Percentiles rank a stretch among this genome's conserved stretches.
These are phyloP conservation scores for Trichoderma arundinaceum DNA, from an alignment of 2,329 filamentous ascomycete genomes.

Conservation along the genomic window DNA sequence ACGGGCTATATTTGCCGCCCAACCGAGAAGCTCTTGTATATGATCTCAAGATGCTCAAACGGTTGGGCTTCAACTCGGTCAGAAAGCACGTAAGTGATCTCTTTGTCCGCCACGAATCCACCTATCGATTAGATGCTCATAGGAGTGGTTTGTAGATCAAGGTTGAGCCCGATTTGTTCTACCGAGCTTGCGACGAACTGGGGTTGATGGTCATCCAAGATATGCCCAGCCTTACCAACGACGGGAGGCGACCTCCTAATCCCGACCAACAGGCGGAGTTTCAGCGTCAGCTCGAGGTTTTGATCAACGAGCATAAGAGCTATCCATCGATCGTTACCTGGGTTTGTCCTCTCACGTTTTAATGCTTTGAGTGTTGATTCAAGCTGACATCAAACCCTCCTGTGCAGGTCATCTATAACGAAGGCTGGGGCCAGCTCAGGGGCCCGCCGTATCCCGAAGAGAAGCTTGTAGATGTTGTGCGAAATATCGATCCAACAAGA, in stretches of 20 bases:
- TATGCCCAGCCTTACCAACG: conserved; percentile 65
- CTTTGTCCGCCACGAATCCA: neutral
- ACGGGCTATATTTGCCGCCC: conserved; percentile 69
- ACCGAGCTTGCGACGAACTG: conserved; percentile 69
- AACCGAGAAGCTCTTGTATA: conserved; percentile 70
- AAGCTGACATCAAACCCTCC: neutral
- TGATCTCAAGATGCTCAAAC: conserved; percentile 68
- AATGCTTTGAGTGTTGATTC: neutral
- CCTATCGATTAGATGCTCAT: neutral
- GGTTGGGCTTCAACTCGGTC: conserved; percentile 71
- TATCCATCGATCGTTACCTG: conserved; percentile 70
- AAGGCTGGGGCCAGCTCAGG: conserved; percentile 70
- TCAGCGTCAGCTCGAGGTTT: conserved; percentile 63
- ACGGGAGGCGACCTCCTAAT: conserved; percentile 45
- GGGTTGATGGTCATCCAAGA: conserved; percentile 73
- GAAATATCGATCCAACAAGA: conserved; percentile 65
- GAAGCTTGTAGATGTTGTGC: conserved; percentile 59
- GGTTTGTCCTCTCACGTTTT: conserved; percentile 46
- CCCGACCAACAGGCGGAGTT: conserved; percentile 67
- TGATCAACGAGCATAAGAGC: conserved; percentile 67
- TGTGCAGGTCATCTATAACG: conserved; percentile 68
- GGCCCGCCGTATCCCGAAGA: conserved; percentile 60
- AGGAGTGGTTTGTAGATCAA: conserved; percentile 58
- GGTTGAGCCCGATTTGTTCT: conserved; percentile 70
- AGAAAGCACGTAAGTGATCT: conserved; percentile 66